Evolutionary conservation across 768 basidiomycete genomes (phyloP).

Genomic region (Tricholoma flavovirens): DNA sequence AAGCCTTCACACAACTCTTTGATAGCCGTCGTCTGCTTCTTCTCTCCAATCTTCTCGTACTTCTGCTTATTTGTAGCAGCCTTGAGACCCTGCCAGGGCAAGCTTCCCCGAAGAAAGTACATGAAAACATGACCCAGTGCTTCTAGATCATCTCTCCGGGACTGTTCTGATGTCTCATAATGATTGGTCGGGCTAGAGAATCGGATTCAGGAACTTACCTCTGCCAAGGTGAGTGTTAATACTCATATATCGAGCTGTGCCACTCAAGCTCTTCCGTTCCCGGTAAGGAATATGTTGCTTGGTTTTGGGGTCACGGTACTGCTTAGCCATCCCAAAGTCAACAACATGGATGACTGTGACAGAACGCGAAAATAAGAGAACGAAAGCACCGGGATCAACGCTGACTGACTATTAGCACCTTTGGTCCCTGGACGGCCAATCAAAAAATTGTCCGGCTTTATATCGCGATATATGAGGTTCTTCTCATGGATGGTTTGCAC

Average conservation of each 20-base stretch:
- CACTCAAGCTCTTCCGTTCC: slow-evolving; percentile 94
- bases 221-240: slow-evolving; percentile 98
- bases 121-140: slow-evolving; percentile 99
- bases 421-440: slow-evolving; percentile 93
- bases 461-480: slow-evolving; percentile 98
- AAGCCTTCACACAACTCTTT: slow-evolving; percentile 95
- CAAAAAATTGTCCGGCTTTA: slow-evolving; percentile 99
- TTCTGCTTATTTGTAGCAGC: slow-evolving; percentile 99
- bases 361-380: slow-evolving; percentile 4
- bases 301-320: slow-evolving; percentile 98
- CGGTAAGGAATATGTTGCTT: slow-evolving; percentile 99
- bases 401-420: slow-evolving; percentile 64
- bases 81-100: slow-evolving; percentile 99
- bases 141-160: slow-evolving; percentile 94
- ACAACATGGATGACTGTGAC: slow-evolving; percentile 81
- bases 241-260: slow-evolving; percentile 99
- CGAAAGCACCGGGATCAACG: slow-evolving; percentile 1
- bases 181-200: slow-evolving; percentile 4
- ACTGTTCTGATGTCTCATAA: slow-evolving; percentile 57
- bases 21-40: slow-evolving; percentile 98
- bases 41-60: slow-evolving; percentile 99
- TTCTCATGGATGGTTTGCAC: slow-evolving; percentile 99
- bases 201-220: slow-evolving; percentile 44
- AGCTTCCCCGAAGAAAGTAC: slow-evolving; percentile 95
- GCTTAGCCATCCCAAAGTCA: slow-evolving; percentile 99